Percentiles rank a stretch among this genome's conserved stretches.
phyloP scores from a whole-genome alignment of 1,139 yeast genomes.

The Scheffersomyces segobiensis region DNA sequence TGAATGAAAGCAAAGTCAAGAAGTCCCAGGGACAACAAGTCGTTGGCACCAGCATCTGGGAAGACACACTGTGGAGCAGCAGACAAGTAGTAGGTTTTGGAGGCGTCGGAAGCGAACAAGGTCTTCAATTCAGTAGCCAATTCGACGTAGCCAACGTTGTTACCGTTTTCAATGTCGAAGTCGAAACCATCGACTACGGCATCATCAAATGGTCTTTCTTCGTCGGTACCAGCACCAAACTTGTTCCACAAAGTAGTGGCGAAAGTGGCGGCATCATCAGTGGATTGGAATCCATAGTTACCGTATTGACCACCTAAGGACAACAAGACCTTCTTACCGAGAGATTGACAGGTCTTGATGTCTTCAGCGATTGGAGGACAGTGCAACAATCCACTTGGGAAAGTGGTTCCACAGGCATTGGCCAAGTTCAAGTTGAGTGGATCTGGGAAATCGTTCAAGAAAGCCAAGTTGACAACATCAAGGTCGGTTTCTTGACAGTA shows the following conservation, averaged over 20 bases:
- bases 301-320: constrained; percentile 16
- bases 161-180: constrained; percentile 14
- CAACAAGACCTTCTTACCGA: constrained; percentile 14
- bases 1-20: constrained; percentile 20
- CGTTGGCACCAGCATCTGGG: constrained; percentile 19
- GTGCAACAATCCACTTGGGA: constrained; percentile 12
- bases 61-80: constrained; percentile 23
- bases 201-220: constrained; percentile 15
- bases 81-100: constrained; percentile 14
- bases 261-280: constrained; percentile 9
- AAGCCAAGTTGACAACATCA: constrained; percentile 13
- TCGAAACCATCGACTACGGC: constrained; percentile 19
- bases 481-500: constrained; percentile 12
- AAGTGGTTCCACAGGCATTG: constrained; percentile 10
- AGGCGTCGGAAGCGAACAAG: constrained; percentile 5
- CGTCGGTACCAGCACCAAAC: constrained; percentile 13
- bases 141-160: constrained; percentile 10
- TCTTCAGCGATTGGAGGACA: constrained; percentile 12
- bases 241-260: constrained; percentile 15
- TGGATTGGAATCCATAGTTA: constrained; percentile 10
- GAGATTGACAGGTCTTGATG: constrained; percentile 12
- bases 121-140: constrained; percentile 13
- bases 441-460: constrained; percentile 11
- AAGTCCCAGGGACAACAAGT: constrained; percentile 10
- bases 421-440: constrained; percentile 9